Conservation (phyloP, 2,329 filamentous ascomycete species). For the Fonsecaea nubica region DNA sequence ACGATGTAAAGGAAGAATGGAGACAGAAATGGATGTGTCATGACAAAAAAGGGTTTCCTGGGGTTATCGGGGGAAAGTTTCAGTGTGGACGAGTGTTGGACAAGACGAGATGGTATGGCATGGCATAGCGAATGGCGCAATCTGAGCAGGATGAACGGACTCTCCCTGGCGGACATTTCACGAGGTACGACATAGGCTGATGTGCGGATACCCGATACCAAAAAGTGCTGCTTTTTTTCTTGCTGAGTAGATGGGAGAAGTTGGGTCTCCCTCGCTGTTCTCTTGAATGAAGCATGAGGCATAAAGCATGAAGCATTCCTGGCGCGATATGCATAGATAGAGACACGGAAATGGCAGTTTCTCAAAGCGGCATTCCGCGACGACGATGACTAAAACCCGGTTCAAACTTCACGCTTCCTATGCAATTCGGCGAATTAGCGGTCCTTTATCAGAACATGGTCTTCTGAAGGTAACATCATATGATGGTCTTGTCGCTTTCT, state of each 20-base stretch:
- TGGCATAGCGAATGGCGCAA: conserved; percentile 31
- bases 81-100: conserved; percentile 15
- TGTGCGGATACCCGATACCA: conserved; percentile 18
- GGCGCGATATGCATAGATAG: background rate
- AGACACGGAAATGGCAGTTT: background rate
- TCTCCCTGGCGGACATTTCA: conserved; percentile 10
- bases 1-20: conserved; percentile 15
- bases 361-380: background rate
- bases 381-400: background rate
- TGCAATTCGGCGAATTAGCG: background rate
- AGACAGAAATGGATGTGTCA: conserved; percentile 1
- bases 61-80: background rate
- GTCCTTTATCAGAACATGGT: background rate
- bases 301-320: background rate
- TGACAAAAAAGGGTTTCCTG: background rate
- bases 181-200: conserved; percentile 6
- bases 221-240: conserved; percentile 16
- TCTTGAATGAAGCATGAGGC: no score
- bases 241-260: background rate
- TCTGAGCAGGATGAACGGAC: conserved; percentile 6
- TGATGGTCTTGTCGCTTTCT: background rate
- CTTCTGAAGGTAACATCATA: background rate
- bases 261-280: no score
- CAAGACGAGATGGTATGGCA: background rate
- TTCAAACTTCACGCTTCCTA: background rate